Evolutionary conservation across 306 rosid genomes (phyloP), one percentile per base, ranked within the genome.

Genomic region (Quillaja saponaria): DNA sequence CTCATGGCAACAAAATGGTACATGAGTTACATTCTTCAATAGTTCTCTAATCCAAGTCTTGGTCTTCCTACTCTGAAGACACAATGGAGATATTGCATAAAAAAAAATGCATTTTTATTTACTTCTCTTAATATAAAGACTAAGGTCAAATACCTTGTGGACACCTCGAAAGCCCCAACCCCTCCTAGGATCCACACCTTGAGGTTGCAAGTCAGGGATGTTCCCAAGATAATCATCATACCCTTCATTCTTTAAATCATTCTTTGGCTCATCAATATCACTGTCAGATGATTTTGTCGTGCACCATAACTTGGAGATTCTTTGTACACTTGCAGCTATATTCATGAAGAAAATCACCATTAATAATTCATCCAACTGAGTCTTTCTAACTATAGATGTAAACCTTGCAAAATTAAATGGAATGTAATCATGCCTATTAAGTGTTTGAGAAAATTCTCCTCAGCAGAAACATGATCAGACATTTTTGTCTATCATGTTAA

Each of bases 151-250:
- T 88, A 92, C 96, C 99, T 84, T 92, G 74, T 92, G 99, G 56
- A 92, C 99, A 50, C 99, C 99, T 0, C 96, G 96, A 79, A 72
- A 92, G 63, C 70, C 85, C 99, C 99, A 89, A 54, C 99, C 96
- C 66, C 68, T 84, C 67, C 66, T 73, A 9, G 99, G 99, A 80
- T 92, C 87, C 60, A 92, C 99, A 60, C 94, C 77, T 44, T 89
- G 99, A 39, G 87, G 87, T 38, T 76, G 73, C 60, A 72, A 55
- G 37, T 71, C 71, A 4, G 66, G 48, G 64, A 73, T 67, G 6
- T 59, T 72, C 67, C 87, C 85, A 66, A 85, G 80, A 54, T 83
- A 55, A 19, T 71, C 73, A 11, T 78, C 88, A 44, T 78, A 16
- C 3, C 69, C 88, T 34, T 56, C 92, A 57, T 60, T 81, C 8